These are phyloP conservation scores for Curvularia spicifera DNA, from an alignment of 2,329 filamentous ascomycete species.

Conservation along the genomic window DNA sequence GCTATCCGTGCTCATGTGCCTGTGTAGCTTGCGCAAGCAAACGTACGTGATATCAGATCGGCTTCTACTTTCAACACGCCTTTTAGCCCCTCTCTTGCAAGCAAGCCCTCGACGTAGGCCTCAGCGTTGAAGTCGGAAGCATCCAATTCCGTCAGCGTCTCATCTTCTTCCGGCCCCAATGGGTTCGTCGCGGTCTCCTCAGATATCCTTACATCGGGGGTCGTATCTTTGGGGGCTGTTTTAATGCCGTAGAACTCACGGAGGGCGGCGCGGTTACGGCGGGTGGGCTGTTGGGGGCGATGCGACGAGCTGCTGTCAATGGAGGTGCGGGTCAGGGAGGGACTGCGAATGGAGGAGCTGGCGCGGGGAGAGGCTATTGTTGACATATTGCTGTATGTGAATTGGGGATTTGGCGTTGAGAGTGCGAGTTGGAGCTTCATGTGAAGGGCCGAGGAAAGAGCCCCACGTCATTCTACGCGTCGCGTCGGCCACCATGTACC, in stretches of 20 bases:
- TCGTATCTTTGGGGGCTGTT: slow-evolving; percentile 45
- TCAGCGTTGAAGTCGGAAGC: slow-evolving; percentile 72
- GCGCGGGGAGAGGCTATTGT: slow-evolving; percentile 65
- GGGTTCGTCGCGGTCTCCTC: slow-evolving; percentile 40
- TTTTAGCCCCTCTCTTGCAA: slow-evolving; percentile 68
- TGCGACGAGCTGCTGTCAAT: slow-evolving; percentile 54
- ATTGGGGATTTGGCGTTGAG: neutral
- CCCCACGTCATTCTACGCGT: slow-evolving; percentile 34
- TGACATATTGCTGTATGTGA: slow-evolving; percentile 55
- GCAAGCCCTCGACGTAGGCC: slow-evolving; percentile 67
- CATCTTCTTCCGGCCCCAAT: slow-evolving; percentile 58
- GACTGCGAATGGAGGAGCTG: slow-evolving; percentile 67
- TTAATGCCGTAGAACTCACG: slow-evolving; percentile 95
- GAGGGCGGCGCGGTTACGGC: slow-evolving; percentile 81
- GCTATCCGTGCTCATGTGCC: slow-evolving; percentile 1
- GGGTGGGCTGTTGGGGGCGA: slow-evolving; percentile 52
- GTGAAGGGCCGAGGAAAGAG: slow-evolving; percentile 31
- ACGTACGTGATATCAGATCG: slow-evolving; percentile 63
- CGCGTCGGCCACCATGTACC: slow-evolving; percentile 24
- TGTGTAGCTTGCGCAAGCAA: neutral
- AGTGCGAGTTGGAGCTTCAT: slow-evolving; percentile 12
- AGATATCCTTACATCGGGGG: slow-evolving; percentile 35
- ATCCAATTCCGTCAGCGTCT: slow-evolving; percentile 73
- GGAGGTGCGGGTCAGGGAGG: slow-evolving; percentile 79
- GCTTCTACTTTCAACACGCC: slow-evolving; percentile 75